Evolutionary conservation across 169 alveolate genomes (phyloP).

Genomic region (Theileria annulata): DNA sequence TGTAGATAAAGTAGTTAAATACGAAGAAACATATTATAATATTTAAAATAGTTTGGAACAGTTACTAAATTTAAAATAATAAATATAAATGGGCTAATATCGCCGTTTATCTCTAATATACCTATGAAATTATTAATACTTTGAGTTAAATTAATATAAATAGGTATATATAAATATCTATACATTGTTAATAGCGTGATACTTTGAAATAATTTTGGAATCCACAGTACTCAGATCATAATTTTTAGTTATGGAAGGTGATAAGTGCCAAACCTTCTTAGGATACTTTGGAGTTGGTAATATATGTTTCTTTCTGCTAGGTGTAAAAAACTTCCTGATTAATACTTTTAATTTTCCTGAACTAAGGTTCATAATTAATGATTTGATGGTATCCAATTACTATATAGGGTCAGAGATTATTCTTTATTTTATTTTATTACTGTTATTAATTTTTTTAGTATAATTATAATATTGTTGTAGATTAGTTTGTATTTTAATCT

Average conservation of each 20-base stretch:
- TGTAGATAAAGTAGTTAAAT: conserved; percentile 9
- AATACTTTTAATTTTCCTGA: conserved; percentile 55
- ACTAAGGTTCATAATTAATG: conserved; percentile 59
- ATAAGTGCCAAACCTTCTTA: conserved; percentile 52
- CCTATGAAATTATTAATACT: conserved; percentile 4
- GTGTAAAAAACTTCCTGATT: conserved; percentile 56
- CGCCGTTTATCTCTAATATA: conserved; percentile 15
- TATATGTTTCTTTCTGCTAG: conserved; percentile 33
- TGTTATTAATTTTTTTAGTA: not conserved
- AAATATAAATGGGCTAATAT: not conserved
- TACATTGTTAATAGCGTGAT: not conserved
- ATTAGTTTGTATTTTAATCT: not conserved
- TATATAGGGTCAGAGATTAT: conserved; percentile 2
- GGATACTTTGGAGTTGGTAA: conserved; percentile 55
- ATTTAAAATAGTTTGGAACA: not conserved
- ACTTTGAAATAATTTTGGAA: conserved; percentile 18
- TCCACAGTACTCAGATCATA: conserved; percentile 46
- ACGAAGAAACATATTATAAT: not conserved
- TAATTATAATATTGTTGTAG: not conserved
- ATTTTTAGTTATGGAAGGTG: conserved; percentile 46
- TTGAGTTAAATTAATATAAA: not conserved
- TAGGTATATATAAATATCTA: not conserved
- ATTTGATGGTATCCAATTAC: not conserved
- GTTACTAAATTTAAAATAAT: not conserved
- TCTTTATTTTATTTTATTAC: not conserved